Percentiles rank a stretch among this genome's conserved stretches.
Conservation (phyloP, 176 grass and related monocot genomes). For the Juncus effusus region DNA sequence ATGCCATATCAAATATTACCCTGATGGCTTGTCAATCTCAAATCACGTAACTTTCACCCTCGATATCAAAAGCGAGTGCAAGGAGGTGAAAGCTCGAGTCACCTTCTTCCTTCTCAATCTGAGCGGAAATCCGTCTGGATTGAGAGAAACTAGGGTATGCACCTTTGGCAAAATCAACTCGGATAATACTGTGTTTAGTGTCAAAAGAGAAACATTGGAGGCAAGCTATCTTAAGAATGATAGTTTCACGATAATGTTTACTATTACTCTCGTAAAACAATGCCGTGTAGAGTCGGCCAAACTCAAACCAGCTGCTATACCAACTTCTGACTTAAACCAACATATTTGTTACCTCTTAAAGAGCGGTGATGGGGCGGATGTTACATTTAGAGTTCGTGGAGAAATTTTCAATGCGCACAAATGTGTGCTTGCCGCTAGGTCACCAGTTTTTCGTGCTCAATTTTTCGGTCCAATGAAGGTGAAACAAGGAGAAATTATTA, state of each 20-base stretch:
- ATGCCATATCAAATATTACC: neutral
- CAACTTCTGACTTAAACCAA: neutral
- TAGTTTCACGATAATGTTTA: neutral
- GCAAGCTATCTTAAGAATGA: neutral
- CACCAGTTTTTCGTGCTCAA: slow-evolving; percentile 2
- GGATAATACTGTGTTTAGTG: neutral
- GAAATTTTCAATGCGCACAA: slow-evolving; percentile 3
- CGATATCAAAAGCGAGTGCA: neutral
- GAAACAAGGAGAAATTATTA: neutral
- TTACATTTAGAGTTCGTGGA: slow-evolving; percentile 2
- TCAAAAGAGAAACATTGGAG: slow-evolving; percentile 6
- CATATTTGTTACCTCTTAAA: neutral
- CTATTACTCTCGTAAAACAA: neutral
- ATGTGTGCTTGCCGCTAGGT: slow-evolving; percentile 10
- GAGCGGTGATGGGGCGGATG: neutral
- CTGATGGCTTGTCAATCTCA: neutral
- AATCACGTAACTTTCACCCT: neutral
- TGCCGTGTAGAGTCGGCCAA: neutral
- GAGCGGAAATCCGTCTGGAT: neutral
- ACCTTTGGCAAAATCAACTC: neutral
- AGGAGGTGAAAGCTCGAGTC: neutral
- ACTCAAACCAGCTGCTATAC: neutral
- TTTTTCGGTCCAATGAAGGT: slow-evolving; percentile 15
- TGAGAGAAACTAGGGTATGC: neutral
- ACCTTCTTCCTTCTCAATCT: neutral